Evolutionary conservation across 139 green algal genomes (phyloP).

Genomic region (Spirogloea muscicola): DNA sequence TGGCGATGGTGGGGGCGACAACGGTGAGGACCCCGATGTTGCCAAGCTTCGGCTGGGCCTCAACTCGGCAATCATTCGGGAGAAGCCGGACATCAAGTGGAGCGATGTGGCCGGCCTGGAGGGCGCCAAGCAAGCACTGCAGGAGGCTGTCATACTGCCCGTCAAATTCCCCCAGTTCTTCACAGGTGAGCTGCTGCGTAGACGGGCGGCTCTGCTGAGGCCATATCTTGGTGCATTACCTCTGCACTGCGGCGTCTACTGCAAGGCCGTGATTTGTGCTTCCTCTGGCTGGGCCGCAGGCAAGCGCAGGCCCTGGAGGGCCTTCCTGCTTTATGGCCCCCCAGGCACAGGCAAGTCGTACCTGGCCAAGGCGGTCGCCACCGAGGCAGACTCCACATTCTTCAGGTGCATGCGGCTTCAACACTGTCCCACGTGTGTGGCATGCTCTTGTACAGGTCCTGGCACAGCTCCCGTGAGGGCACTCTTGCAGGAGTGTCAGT

Average conservation of each 20-base stretch:
- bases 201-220: no score
- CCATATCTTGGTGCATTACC: no score
- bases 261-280: no score
- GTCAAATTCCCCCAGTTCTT: conserved; percentile 99
- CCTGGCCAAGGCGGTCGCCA: conserved; percentile 98
- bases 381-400: conserved; percentile 96
- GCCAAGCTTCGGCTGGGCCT: conserved; percentile 75
- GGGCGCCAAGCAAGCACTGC: conserved; percentile 91
- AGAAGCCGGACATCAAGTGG: conserved; percentile 96
- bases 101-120: conserved; percentile 97
- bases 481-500: no score
- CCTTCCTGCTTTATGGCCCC: conserved; percentile 96
- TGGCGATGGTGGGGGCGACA: conserved; percentile 37
- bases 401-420: conserved; percentile 34
- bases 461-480: no score
- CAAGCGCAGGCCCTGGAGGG: conserved; percentile 95
- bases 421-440: not conserved
- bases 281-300: no score
- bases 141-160: conserved; percentile 98
- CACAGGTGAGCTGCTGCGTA: no score
- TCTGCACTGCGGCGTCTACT: no score
- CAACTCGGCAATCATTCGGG: conserved; percentile 74
- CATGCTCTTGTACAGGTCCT: no score
- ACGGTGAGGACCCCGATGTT: conserved; percentile 64
- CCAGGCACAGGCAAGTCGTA: conserved; percentile 98